Evolutionary conservation across 305 asterid species (phyloP), one percentile per base, ranked within the genome.

Genomic region (Rubia tinctorum): DNA sequence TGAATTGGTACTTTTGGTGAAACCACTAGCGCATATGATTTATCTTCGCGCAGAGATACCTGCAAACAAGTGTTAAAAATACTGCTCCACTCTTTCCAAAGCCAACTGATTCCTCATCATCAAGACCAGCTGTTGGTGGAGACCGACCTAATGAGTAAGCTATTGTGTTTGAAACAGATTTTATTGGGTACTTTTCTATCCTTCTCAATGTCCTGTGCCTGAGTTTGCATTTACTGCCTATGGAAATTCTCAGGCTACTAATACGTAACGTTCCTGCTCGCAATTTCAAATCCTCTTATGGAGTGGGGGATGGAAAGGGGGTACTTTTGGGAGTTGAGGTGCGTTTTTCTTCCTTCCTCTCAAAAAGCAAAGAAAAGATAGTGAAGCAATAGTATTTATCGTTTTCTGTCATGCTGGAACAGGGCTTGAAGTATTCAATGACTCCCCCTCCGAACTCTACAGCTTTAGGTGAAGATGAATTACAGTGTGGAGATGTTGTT

Each of bases 231-330:
- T 51, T 10, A 39, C n/a, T 73, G 49, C 4, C 9, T 17, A 23
- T 61, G 43, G 14, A 56, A 60, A 27, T 53, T 76, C 37, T 70
- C 80, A 80, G 84, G 76, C 81, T 73, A 55, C 18, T 44, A 47
- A 34, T 13, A 22, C 68, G 47, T 51, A 66, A 59, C 59, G 43
- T 25, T 20, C 71, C 79, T 70, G 71, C 34, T 71, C 66, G 71
- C 49, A 73, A 56, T 60, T 51, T 53, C 15, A 62, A 69, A 30
- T 67, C 27, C 30, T 68, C 37, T 59, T 40, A 66, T 15, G 70
- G 62, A 58, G 53, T 56, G 61, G 64, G 43, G 43, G 75, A 69
- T 64, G 81, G 67, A 37, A 71, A 61, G 39, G 71, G 74, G 64
- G 71, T 55, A 30, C 11, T 25, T 30, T 73, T 68, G 63, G 53